phyloP scores from a whole-genome alignment of 139 green algal genomes.

The Chlamydomonas sp. region DNA sequence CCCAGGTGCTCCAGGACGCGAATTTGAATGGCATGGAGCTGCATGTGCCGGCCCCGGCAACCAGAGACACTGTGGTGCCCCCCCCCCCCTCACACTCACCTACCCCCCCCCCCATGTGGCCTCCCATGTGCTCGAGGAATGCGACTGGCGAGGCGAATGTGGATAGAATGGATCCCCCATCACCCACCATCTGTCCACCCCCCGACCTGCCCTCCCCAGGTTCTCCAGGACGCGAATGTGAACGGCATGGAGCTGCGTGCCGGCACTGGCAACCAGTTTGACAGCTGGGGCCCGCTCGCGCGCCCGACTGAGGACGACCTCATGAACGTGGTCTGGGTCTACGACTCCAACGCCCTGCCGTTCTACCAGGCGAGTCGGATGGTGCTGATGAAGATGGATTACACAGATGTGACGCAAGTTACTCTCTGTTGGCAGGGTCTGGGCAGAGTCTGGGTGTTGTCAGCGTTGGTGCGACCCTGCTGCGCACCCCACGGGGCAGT shows the following conservation, averaged over 20 bases:
- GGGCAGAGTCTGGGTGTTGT: too few relatives aligned
- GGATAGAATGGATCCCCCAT: not conserved
- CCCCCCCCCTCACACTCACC: too few relatives aligned
- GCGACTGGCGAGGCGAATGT: not conserved
- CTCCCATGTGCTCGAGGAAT: not conserved
- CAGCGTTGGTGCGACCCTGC: too few relatives aligned
- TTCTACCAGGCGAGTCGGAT: conserved; percentile 14
- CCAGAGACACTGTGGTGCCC: too few relatives aligned
- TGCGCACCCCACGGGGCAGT: too few relatives aligned
- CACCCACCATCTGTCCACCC: not conserved
- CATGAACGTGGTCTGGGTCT: conserved; percentile 61
- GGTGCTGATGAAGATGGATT: too few relatives aligned
- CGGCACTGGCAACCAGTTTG: conserved; percentile 42
- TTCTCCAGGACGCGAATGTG: conserved; percentile 55
- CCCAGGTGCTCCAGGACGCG: too few relatives aligned
- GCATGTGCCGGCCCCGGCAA: too few relatives aligned
- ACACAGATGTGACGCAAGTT: too few relatives aligned
- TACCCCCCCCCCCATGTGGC: too few relatives aligned
- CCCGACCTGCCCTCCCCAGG: not conserved
- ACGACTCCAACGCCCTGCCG: conserved; percentile 56
- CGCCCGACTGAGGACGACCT: conserved; percentile 42
- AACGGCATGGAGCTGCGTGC: conserved; percentile 70
- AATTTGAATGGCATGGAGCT: too few relatives aligned
- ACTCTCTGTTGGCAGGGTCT: too few relatives aligned
- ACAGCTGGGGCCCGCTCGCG: not conserved